Percentiles rank a stretch among this genome's conserved stretches.
phyloP scores from a whole-genome alignment of 768 basidiomycete genomes.

The Mycena amicta region DNA sequence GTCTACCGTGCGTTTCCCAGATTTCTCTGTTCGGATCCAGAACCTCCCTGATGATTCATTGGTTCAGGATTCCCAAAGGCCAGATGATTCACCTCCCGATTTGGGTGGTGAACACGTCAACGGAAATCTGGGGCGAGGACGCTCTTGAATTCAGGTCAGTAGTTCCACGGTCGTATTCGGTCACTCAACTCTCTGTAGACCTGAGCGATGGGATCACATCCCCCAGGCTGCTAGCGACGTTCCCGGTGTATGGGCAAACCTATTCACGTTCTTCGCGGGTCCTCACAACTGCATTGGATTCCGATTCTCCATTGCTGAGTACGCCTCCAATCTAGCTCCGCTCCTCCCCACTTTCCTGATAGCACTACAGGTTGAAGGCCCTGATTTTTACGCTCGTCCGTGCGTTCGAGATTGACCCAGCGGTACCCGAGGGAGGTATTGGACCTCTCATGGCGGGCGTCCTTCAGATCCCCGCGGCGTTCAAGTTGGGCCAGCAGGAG shows the following conservation, averaged over 20 bases:
- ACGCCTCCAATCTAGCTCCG: not conserved
- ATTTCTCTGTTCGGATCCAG: not conserved
- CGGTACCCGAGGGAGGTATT: not conserved
- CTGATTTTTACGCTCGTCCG: conserved; percentile 43
- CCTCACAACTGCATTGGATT: conserved; percentile 70
- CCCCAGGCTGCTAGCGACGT: not conserved
- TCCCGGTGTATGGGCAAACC: conserved; percentile 12
- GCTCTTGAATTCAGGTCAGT: conserved; percentile 29
- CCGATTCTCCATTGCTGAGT: conserved; percentile 67
- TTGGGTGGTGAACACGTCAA: conserved; percentile 51
- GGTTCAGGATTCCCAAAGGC: conserved; percentile 43
- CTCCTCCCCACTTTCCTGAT: not conserved
- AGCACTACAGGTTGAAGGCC: conserved; percentile 35
- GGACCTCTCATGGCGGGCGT: not conserved
- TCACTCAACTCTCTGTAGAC: conserved; percentile 14
- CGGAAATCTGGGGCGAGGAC: conserved; percentile 64
- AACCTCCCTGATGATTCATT: too few species aligned
- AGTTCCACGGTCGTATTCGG: not conserved
- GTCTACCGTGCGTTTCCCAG: conserved; percentile 28
- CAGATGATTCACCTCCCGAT: conserved; percentile 54
- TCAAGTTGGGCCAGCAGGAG: too few species aligned
- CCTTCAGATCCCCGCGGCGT: not conserved
- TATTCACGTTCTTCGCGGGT: conserved; percentile 10
- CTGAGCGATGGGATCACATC: conserved; percentile 11
- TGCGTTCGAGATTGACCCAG: conserved; percentile 48